A percentile compares a stretch with the other conserved stretches of the same genome.
phyloP scores from a whole-genome alignment of 768 basidiomycete species.

The Pleurotus eryngii region DNA sequence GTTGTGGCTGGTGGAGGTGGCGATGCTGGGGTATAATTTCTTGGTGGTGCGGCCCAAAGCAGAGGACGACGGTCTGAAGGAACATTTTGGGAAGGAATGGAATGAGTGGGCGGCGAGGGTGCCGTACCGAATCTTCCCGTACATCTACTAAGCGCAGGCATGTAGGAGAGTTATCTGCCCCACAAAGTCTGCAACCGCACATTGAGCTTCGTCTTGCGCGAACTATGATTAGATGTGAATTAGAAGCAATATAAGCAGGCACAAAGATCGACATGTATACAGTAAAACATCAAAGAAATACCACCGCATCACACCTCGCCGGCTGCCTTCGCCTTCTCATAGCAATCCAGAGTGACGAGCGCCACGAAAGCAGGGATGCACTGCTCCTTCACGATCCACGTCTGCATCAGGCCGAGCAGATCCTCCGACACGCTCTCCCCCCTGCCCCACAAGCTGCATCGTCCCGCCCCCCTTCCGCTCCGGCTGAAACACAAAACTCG shows the following conservation, averaged over 20 bases:
- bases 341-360: conserved; percentile 84
- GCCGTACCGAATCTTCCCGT: conserved; percentile 28
- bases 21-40: not conserved
- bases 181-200: too few relatives aligned
- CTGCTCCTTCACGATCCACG: conserved; percentile 84
- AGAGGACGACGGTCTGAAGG: not conserved
- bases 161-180: too few relatives aligned
- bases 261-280: too few relatives aligned
- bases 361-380: conserved; percentile 90
- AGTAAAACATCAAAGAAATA: too few relatives aligned
- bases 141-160: conserved; percentile 18
- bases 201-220: too few relatives aligned
- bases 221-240: too few relatives aligned
- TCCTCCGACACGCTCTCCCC: conserved; percentile 73
- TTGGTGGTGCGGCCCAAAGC: not conserved
- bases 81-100: not conserved
- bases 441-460: conserved; percentile 74
- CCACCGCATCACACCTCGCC: conserved; percentile 6
- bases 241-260: too few relatives aligned
- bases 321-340: conserved; percentile 64
- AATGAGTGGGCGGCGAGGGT: conserved; percentile 19
- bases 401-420: conserved; percentile 69
- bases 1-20: not conserved
- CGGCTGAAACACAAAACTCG: conserved; percentile 86
- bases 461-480: conserved; percentile 37